phyloP scores from a whole-genome alignment of 2,329 filamentous ascomycete genomes.

The Fusarium compactum region DNA sequence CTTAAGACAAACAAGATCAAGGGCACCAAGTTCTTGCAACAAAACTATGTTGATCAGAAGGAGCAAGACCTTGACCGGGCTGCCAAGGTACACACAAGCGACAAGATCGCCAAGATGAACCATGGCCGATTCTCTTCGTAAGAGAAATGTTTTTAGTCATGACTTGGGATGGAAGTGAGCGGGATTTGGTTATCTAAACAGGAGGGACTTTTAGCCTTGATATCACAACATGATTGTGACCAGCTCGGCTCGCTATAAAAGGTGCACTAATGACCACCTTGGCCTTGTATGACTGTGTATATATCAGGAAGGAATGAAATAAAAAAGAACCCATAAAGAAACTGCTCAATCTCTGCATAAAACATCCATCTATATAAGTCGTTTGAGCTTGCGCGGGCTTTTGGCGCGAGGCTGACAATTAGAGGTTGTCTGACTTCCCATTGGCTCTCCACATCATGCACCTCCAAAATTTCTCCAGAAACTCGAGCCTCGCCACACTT shows the following conservation, averaged over 20 bases:
- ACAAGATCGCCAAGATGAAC: conserved; percentile 57
- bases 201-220: conserved; percentile 38
- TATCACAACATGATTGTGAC: conserved; percentile 37
- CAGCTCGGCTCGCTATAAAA: conserved; percentile 34
- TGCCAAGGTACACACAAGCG: conserved; percentile 55
- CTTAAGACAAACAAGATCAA: conserved; percentile 81
- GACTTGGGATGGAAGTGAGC: conserved; percentile 15
- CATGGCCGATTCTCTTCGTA: conserved; percentile 51
- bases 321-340: conserved; percentile 35
- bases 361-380: conserved; percentile 3
- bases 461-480: conserved; percentile 49
- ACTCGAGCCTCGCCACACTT: conserved; percentile 42
- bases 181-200: conserved; percentile 35
- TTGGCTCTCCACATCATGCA: conserved; percentile 44
- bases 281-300: conserved; percentile 52
- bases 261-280: conserved; percentile 36
- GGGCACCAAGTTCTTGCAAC: conserved; percentile 83
- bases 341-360: not conserved
- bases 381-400: conserved; percentile 8
- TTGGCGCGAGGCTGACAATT: conserved; percentile 49
- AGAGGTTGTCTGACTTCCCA: conserved; percentile 33
- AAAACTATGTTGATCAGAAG: conserved; percentile 75
- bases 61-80: conserved; percentile 55
- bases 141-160: conserved; percentile 11
- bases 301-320: conserved; percentile 50